A percentile compares a stretch with the other conserved stretches of the same genome.
Evolutionary conservation across 768 basidiomycete genomes (phyloP).

Genomic region (Serendipita sp.): DNA sequence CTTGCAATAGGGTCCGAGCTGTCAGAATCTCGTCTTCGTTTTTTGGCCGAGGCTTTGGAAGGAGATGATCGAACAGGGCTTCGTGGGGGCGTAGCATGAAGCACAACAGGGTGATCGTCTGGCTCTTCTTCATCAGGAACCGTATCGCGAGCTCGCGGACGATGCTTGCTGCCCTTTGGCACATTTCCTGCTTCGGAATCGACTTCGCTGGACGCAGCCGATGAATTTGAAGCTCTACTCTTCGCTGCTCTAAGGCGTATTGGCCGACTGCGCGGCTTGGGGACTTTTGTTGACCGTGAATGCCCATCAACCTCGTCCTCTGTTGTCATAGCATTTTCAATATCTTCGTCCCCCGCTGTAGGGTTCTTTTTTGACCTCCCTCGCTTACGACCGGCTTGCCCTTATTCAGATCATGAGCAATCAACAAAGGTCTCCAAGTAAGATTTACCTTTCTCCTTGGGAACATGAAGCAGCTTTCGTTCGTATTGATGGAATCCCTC

Average conservation of each 20-base stretch:
- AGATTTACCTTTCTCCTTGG: slow-evolving; percentile 5
- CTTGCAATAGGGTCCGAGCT: not conserved
- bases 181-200: not conserved
- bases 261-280: not conserved
- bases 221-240: not conserved
- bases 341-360: not conserved
- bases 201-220: slow-evolving; percentile 1
- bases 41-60: not conserved
- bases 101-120: not conserved
- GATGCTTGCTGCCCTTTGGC: not conserved
- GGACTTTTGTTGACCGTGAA: not conserved
- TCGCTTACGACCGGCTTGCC: not conserved
- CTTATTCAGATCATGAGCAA: not conserved
- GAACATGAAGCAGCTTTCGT: not conserved
- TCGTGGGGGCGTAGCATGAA: not conserved
- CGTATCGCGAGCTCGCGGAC: too few relatives aligned
- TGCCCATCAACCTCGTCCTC: not conserved
- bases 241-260: not conserved
- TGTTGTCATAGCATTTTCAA: not conserved
- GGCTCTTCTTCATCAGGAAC: not conserved
- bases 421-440: not conserved
- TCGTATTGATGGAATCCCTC: not conserved
- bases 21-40: not conserved
- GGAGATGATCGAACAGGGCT: not conserved
- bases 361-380: not conserved